Evolutionary conservation across 306 rosid species (phyloP).

Genomic region (Corylus americana): DNA sequence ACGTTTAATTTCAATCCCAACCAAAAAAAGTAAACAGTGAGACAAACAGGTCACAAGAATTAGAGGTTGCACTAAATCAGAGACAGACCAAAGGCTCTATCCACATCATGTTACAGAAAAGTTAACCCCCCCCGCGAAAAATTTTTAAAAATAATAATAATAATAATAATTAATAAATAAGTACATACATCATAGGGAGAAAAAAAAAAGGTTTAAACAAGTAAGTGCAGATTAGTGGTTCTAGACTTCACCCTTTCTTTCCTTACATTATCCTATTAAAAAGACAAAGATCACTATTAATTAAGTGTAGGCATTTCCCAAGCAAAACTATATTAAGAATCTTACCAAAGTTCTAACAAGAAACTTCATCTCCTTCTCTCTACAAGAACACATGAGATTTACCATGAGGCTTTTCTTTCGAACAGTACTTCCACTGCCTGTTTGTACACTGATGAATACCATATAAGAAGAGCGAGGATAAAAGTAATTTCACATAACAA

Average conservation of each 20-base stretch:
- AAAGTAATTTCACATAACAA: conserved; percentile 19
- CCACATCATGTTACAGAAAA: no score
- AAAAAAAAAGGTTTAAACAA: not conserved
- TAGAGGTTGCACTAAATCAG: no score
- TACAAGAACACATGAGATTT: conserved; percentile 82
- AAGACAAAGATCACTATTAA: not conserved
- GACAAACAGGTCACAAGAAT: no score
- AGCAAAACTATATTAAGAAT: conserved; percentile 1
- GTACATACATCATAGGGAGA: not conserved
- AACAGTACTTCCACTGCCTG: conserved; percentile 83
- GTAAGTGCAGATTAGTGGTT: not conserved
- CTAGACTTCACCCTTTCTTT: not conserved
- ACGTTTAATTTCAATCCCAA: no score
- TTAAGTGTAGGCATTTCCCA: not conserved
- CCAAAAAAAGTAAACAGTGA: no score
- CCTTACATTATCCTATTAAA: not conserved
- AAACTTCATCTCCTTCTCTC: conserved; percentile 91
- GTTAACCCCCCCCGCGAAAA: no score
- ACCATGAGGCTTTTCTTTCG: conserved; percentile 79
- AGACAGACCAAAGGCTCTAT: no score
- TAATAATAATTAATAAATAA: not conserved
- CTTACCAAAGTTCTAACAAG: conserved; percentile 95
- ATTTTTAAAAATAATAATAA: no score
- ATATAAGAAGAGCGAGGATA: conserved; percentile 42
- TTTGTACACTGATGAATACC: conserved; percentile 69